These are phyloP conservation scores for Clavariopsis aquatica DNA, from an alignment of 495 filamentous ascomycete genomes.

Conservation along the genomic window DNA sequence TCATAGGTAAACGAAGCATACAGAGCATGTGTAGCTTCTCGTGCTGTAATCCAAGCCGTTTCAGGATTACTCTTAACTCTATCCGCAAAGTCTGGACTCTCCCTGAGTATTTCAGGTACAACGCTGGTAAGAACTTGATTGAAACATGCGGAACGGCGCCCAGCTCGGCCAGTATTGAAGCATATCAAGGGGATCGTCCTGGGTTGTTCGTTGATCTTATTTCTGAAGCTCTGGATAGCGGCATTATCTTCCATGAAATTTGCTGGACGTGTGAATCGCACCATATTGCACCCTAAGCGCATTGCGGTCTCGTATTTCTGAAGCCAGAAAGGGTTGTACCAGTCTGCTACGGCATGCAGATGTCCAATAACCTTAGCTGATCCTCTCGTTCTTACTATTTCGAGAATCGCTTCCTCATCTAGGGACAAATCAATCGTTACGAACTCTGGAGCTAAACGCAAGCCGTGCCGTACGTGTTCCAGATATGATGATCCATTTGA, in stretches of 20 bases:
- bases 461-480: slow-evolving; percentile 63
- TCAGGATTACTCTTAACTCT: slow-evolving; percentile 47
- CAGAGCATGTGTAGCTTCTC: slow-evolving; percentile 58
- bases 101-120: slow-evolving; percentile 51
- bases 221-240: slow-evolving; percentile 57
- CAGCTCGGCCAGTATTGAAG: slow-evolving; percentile 70
- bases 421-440: slow-evolving; percentile 65
- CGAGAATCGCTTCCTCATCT: slow-evolving; percentile 53
- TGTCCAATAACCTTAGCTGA: slow-evolving; percentile 76
- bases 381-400: slow-evolving; percentile 60
- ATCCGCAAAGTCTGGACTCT: slow-evolving; percentile 27
- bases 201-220: slow-evolving; percentile 48
- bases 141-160: slow-evolving; percentile 67
- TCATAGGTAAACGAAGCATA: slow-evolving; percentile 60
- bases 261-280: slow-evolving; percentile 67
- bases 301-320: slow-evolving; percentile 50
- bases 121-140: slow-evolving; percentile 69
- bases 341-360: slow-evolving; percentile 50
- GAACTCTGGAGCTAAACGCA: slow-evolving; percentile 75
- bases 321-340: slow-evolving; percentile 62
- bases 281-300: slow-evolving; percentile 66
- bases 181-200: slow-evolving; percentile 61
- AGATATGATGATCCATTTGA: slow-evolving; percentile 53
- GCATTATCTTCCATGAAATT: slow-evolving; percentile 60
- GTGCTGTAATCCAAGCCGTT: slow-evolving; percentile 50